phyloP scores from a whole-genome alignment of 2,329 filamentous ascomycete genomes.

The Scedosporium dehoogii region DNA sequence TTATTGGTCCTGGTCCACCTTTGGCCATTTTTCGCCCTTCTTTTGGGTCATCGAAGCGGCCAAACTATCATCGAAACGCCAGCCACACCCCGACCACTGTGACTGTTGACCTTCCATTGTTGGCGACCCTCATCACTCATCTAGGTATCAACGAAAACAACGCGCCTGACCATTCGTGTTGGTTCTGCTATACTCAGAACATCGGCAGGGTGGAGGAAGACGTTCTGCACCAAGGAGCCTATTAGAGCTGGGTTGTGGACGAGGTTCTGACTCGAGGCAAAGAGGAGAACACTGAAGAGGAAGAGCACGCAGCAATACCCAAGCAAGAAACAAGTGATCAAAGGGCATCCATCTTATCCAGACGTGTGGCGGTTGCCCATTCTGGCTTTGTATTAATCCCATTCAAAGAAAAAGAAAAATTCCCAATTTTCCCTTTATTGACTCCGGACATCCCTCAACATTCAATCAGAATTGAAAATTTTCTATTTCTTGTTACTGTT shows the following conservation, averaged over 20 bases:
- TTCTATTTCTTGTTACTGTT: conserved; percentile 12
- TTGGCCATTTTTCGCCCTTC: neutral
- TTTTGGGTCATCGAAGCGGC: neutral
- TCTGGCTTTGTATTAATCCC: conserved; percentile 16
- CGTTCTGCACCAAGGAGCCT: conserved; percentile 1
- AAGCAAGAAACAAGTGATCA: conserved; percentile 2
- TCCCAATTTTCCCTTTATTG: neutral
- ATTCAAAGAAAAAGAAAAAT: neutral
- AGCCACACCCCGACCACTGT: neutral
- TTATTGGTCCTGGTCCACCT: neutral
- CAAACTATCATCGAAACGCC: neutral
- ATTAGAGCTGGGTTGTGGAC: neutral
- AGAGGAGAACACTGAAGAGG: conserved; percentile 1
- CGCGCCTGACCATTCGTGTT: neutral
- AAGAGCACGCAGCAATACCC: neutral
- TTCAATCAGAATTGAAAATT: conserved; percentile 46
- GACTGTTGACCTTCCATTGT: neutral
- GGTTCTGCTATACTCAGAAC: neutral
- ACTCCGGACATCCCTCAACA: conserved; percentile 17
- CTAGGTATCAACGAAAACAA: neutral
- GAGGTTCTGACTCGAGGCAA: conserved; percentile 2
- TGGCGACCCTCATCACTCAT: neutral
- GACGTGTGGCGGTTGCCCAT: conserved; percentile 12
- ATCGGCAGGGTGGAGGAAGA: neutral
- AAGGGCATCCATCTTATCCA: conserved; percentile 12